Evolutionary conservation across 345 rosid species (phyloP).

Genomic region (Gossypium australe): DNA sequence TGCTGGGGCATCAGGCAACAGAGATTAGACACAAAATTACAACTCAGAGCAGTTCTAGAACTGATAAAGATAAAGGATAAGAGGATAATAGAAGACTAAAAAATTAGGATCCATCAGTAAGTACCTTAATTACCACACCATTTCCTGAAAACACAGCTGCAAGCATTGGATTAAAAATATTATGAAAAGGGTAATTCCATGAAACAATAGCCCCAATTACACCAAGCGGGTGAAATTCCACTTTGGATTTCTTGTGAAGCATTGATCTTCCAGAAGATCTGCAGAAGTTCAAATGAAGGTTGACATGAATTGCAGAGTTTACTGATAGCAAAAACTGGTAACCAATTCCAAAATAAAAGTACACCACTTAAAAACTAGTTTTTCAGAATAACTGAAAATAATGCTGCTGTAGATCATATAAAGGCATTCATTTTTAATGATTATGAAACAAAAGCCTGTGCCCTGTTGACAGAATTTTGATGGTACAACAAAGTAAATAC

Average conservation of each 20-base stretch:
- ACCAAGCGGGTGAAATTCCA: conserved; percentile 92
- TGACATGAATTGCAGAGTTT: background rate
- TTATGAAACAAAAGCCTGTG: background rate
- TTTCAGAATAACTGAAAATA: background rate
- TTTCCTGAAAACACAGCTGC: conserved; percentile 98
- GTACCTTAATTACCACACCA: conserved; percentile 85
- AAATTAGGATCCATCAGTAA: background rate
- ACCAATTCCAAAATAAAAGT: background rate
- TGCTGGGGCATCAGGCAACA: background rate
- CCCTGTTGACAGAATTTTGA: background rate
- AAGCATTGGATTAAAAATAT: conserved; percentile 94
- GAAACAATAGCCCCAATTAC: conserved; percentile 97
- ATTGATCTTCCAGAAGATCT: conserved; percentile 96
- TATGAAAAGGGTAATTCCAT: conserved; percentile 99
- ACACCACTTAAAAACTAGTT: background rate
- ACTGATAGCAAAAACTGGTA: background rate
- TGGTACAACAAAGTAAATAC: background rate
- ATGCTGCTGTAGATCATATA: background rate
- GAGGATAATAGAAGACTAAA: background rate
- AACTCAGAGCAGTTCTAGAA: background rate
- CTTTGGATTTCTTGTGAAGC: conserved; percentile 86
- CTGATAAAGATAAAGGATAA: background rate
- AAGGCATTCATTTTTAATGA: conserved; percentile 5
- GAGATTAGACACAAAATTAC: background rate
- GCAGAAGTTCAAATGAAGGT: conserved; percentile 16